Evolutionary conservation across 2,329 filamentous ascomycete genomes (phyloP).

Genomic region (Periconia digitata): DNA sequence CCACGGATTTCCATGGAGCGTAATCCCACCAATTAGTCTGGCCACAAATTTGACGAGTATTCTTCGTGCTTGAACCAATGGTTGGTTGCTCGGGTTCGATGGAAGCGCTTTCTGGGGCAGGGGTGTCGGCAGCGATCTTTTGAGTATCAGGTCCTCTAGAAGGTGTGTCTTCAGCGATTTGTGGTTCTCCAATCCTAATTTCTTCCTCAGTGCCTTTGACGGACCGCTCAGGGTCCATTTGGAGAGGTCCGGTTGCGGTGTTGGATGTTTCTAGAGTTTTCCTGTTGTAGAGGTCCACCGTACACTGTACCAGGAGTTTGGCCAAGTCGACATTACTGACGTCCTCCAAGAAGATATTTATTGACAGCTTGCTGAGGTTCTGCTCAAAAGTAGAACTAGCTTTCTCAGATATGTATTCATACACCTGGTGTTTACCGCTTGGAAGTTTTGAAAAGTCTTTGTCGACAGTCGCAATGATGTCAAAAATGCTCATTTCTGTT

Average conservation of each 20-base stretch:
- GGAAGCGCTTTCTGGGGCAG: too few species aligned
- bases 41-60: too few species aligned
- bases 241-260: neutral
- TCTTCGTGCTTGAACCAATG: too few species aligned
- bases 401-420: constrained; percentile 14
- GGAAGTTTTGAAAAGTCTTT: constrained; percentile 10
- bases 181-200: too few species aligned
- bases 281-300: constrained; percentile 10
- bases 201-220: too few species aligned
- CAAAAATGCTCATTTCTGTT: constrained; percentile 10
- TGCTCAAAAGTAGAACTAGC: constrained; percentile 12
- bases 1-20: too few species aligned
- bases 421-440: constrained; percentile 9
- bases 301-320: constrained; percentile 10
- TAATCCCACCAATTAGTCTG: too few species aligned
- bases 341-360: constrained; percentile 9
- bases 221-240: neutral
- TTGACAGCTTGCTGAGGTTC: constrained; percentile 11
- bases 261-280: constrained; percentile 8
- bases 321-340: constrained; percentile 11
- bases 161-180: too few species aligned
- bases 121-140: too few species aligned
- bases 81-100: too few species aligned
- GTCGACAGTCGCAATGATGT: constrained; percentile 12
- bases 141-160: too few species aligned